phyloP scores from a whole-genome alignment of 352 stramenopile genomes.

The Blastocystis sp. region DNA sequence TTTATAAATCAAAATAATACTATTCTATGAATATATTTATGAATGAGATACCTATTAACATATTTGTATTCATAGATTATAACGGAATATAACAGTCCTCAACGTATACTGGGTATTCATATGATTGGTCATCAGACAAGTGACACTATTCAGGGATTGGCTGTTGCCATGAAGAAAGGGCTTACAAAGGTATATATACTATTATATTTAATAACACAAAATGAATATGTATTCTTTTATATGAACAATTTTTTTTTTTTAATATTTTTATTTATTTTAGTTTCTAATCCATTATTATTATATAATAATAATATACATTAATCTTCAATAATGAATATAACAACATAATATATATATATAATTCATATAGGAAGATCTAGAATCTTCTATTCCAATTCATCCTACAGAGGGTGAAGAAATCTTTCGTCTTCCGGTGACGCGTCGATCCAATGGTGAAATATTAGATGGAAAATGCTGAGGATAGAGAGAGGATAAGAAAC shows the following conservation, averaged over 20 bases:
- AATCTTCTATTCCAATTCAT: constrained; percentile 78
- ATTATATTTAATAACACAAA: too few species aligned
- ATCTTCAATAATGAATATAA: too few species aligned
- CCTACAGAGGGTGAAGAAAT: constrained; percentile 81
- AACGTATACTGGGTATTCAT: constrained; percentile 81
- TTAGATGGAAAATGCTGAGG: too few species aligned
- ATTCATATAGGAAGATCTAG: constrained; percentile 69
- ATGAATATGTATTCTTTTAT: too few species aligned
- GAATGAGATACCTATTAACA: constrained; percentile 42
- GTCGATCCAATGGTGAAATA: too few species aligned
- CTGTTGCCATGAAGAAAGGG: constrained; percentile 72
- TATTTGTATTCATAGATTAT: constrained; percentile 82
- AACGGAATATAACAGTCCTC: constrained; percentile 41
- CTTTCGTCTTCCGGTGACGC: constrained; percentile 69
- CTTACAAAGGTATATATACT: too few species aligned
- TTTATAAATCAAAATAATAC: constrained; percentile 60
- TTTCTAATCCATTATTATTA: too few species aligned
- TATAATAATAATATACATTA: too few species aligned
- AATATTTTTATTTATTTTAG: too few species aligned
- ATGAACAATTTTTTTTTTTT: too few species aligned
- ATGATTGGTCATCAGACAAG: constrained; percentile 88
- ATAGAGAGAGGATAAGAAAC: too few species aligned
- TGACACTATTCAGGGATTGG: constrained; percentile 73
- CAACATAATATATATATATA: too few species aligned
- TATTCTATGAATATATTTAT: constrained; percentile 78